Evolutionary conservation across 345 rosid genomes (phyloP).

Genomic region (Carallia brachiata): DNA sequence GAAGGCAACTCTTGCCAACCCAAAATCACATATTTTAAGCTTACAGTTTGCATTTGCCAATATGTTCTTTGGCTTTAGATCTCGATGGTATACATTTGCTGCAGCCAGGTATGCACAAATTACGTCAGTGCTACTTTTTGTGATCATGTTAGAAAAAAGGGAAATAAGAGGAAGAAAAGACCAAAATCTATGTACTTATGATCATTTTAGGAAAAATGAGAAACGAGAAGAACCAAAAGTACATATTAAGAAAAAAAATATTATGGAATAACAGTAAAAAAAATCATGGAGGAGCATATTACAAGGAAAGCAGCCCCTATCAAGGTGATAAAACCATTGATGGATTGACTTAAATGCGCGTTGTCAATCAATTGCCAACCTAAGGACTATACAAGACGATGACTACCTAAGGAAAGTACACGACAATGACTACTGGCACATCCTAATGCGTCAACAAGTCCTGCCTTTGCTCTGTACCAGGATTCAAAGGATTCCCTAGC

Average conservation of each 20-base stretch:
- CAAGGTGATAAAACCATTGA: neutral
- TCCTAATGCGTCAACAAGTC: neutral
- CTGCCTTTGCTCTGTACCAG: neutral
- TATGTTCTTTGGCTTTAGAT: conserved; percentile 92
- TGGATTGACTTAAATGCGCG: neutral
- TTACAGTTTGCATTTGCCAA: conserved; percentile 98
- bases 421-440: neutral
- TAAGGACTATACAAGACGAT: neutral
- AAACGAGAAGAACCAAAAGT: no score
- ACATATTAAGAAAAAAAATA: no score
- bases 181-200: no score
- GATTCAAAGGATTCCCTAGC: neutral
- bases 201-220: no score
- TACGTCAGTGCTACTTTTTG: conserved; percentile 1
- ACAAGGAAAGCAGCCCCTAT: neutral
- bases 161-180: neutral
- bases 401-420: neutral
- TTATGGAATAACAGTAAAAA: no score
- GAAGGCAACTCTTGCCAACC: conserved; percentile 94
- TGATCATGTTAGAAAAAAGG: neutral
- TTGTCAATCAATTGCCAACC: neutral
- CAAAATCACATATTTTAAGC: conserved; percentile 94
- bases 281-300: neutral
- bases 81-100: conserved; percentile 95
- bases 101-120: conserved; percentile 40